Evolutionary conservation across 139 green algal species (phyloP).

Genomic region (Mychonastes homosphaera): DNA sequence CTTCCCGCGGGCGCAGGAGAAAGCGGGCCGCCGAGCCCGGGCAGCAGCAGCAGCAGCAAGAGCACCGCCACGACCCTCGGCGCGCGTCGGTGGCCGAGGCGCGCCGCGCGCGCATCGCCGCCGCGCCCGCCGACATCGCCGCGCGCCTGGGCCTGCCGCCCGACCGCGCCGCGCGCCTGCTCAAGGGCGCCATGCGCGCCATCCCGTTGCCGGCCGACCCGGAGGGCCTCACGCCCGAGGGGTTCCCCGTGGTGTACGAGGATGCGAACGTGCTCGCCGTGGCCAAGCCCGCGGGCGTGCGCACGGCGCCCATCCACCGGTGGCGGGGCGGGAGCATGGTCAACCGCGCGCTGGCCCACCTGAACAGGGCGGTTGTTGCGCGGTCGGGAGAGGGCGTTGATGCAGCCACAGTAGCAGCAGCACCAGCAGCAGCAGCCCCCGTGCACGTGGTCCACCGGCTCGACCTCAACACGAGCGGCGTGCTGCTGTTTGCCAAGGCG

Average conservation of each 20-base stretch:
- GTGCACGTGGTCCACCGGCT: slow-evolving; percentile 48
- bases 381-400: not conserved
- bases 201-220: slow-evolving; percentile 47
- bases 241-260: slow-evolving; percentile 51
- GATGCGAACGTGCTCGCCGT: slow-evolving; percentile 64
- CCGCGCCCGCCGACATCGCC: slow-evolving; percentile 28
- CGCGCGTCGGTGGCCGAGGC: slow-evolving; percentile 17
- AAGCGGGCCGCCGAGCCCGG: not conserved
- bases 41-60: not conserved
- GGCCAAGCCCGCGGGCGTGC: slow-evolving; percentile 59
- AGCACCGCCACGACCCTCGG: not conserved
- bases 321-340: slow-evolving; percentile 61
- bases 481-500: slow-evolving; percentile 70
- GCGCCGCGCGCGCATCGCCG: slow-evolving; percentile 17
- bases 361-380: slow-evolving; percentile 15
- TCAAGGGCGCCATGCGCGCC: slow-evolving; percentile 32
- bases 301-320: slow-evolving; percentile 61
- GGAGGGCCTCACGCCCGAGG: not conserved
- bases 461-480: slow-evolving; percentile 70
- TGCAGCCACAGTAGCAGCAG: not conserved
- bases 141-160: slow-evolving; percentile 21
- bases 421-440: not conserved
- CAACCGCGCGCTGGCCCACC: slow-evolving; percentile 55
- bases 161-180: slow-evolving; percentile 9
- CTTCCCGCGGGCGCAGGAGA: not conserved